A percentile compares a stretch with the other conserved stretches of the same genome.
Evolutionary conservation across 2,329 filamentous ascomycete species (phyloP).

Genomic region (Claviceps africana): DNA sequence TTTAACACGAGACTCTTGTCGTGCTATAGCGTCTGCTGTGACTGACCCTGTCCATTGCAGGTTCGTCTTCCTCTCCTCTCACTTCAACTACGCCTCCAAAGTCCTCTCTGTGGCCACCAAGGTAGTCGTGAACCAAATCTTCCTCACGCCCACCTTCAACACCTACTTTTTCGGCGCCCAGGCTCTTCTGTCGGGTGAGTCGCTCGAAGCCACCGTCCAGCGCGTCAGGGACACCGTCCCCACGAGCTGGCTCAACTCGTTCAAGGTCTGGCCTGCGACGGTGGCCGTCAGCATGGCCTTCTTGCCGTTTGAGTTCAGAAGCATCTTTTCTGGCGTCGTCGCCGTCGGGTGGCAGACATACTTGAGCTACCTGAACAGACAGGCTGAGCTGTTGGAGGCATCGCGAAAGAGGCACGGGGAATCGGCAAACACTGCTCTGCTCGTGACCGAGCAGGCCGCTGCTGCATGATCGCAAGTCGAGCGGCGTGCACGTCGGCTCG

Average conservation of each 20-base stretch:
- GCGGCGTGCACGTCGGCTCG: background rate
- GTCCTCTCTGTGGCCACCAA: conserved; percentile 58
- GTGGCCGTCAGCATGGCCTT: conserved; percentile 83
- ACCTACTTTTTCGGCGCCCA: conserved; percentile 33
- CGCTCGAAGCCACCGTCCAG: conserved; percentile 47
- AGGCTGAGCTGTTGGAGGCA: conserved; percentile 38
- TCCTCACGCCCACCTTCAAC: conserved; percentile 71
- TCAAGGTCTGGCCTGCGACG: conserved; percentile 79
- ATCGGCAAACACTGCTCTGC: background rate
- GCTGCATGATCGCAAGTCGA: conserved; percentile 13
- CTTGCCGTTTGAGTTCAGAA: conserved; percentile 63
- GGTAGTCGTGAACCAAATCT: conserved; percentile 63
- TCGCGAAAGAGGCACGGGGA: background rate
- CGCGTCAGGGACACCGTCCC: conserved; percentile 66
- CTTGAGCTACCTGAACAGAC: conserved; percentile 24
- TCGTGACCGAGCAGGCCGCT: background rate
- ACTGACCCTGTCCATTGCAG: conserved; percentile 24
- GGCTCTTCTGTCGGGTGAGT: conserved; percentile 57
- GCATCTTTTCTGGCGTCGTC: conserved; percentile 64
- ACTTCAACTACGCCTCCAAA: conserved; percentile 74
- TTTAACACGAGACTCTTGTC: too few species aligned
- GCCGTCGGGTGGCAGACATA: conserved; percentile 91
- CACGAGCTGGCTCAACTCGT: conserved; percentile 47
- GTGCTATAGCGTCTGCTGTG: too few species aligned
- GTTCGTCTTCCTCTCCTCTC: conserved; percentile 65